Evolutionary conservation across 1,139 yeast genomes (phyloP), one percentile per base, ranked within the genome.

Genomic region (Saccharomycopsis phalli): DNA sequence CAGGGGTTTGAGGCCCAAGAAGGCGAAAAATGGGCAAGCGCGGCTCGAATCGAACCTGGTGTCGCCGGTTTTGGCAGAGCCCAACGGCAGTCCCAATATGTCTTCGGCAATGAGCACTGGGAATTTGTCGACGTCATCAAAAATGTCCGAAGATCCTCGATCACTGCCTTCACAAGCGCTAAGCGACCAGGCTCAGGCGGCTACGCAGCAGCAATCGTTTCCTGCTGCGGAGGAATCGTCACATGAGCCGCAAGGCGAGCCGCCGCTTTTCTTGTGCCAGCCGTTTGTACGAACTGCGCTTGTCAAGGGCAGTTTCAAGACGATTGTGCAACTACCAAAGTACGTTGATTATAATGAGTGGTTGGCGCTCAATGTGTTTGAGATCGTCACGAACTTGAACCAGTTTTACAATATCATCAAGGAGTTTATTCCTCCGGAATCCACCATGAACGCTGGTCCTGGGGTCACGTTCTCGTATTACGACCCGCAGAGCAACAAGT

Each of bases 281-380:
- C 97, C 97, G 11, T 93, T 83, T 60, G 93, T 88, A 4, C 80
- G 88, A 48, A 84, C 96, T 0, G 94, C 97, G 0, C 66, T 91
- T 35, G 98, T 93, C 26, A 91, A 91, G 55, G 99, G 99, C n/a
- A 83, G 95, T 1, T 93, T 87, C 65, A 87, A 83, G 54, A 88
- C 98, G 1, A 91, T 91, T 49, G 97, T 91, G 1, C 95, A 84
- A 57, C 68, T 86, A 23, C 98, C 99, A 19, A 86, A 84, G 57
- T 91, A 88, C 55, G 97, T 93, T 19, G 97, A 93, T 55, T 70
- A 75, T 47, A 83, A 88, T 39, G 99, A 91, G 59, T 91, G 99
- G 99, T 68, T 91, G 18, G 96, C 97, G 1, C 69, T 93, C 41
- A 91, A 88, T 57, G 77, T 86, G 8, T 88, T 88, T 60, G 98